Base-by-base conservation (phyloP, 208 protist species). In the Acanthamoeba royreba region DNA sequence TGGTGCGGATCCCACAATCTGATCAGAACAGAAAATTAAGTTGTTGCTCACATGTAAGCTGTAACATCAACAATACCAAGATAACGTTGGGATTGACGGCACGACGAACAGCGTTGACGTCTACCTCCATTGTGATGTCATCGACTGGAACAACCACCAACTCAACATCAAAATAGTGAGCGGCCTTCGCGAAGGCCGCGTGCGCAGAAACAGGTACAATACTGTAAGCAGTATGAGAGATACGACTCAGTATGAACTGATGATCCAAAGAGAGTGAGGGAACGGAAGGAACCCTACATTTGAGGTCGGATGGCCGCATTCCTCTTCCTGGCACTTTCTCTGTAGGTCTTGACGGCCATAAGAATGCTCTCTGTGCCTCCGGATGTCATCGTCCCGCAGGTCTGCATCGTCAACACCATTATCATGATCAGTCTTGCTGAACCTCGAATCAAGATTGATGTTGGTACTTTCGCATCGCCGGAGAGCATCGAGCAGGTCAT, bases 321-420 rank as follows among this genome's bases (percentile, higher is more conserved):
- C 22, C 47, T 17, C 22, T 92, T 77, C 9, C 40, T 1, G 28
- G 96, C 97, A 28, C 97, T 98, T 93, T 99, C 98, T 35, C 98
- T 96, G 96, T 99, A 99, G 7, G 98, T 95, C 92, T 99, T 99
- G 77, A 99, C 95, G 40, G 99, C 98, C 98, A 99, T 98, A 77
- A 99, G 94, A 95, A 99, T 99, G 94, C 97, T 98, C 94, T 99
- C 99, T 63, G 98, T 99, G 38, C 98, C 98, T 33, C 98, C 98
- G 0, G 98, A 98, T 0, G 99, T 99, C 13, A 99, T 95, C 13
- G 95, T 96, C 40, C 99, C 99, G 95, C 98, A 98, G 0, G 96
- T 81, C 69, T 81, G 69, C 95, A 43, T 97, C 96, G 1, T 97
- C 77, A 2, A 33, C 45, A 40, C 46, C 93, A 46, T 95, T 66